phyloP scores from a whole-genome alignment of 441 rosid genomes.

The Rhodomyrtus psidioides region DNA sequence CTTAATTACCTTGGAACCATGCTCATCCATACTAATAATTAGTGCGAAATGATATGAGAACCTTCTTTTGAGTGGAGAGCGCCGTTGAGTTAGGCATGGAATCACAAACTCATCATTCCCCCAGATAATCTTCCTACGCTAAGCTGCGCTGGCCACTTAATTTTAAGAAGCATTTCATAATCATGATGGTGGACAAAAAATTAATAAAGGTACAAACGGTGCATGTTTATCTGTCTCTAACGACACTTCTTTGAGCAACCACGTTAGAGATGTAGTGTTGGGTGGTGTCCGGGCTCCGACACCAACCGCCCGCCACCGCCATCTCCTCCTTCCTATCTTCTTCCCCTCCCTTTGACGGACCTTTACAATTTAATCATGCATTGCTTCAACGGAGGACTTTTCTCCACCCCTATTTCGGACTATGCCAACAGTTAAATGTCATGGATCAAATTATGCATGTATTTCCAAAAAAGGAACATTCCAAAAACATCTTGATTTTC shows the following conservation, averaged over 20 bases:
- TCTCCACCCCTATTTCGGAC: neutral
- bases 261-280: neutral
- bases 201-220: neutral
- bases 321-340: neutral
- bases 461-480: neutral
- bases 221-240: neutral
- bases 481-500: neutral
- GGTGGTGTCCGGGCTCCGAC: neutral
- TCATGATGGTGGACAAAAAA: neutral
- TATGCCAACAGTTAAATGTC: neutral
- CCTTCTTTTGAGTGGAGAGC: neutral
- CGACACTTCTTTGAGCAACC: neutral
- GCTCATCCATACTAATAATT: neutral
- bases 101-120: neutral
- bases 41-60: neutral
- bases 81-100: neutral
- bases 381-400: neutral
- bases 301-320: neutral
- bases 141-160: neutral
- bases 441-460: neutral
- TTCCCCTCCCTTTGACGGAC: neutral
- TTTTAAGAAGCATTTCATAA: neutral
- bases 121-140: neutral
- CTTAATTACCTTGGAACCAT: too few relatives aligned
- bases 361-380: neutral